Base-by-base conservation (phyloP, 163 green algal species). In the Smithsoniella earleae region DNA sequence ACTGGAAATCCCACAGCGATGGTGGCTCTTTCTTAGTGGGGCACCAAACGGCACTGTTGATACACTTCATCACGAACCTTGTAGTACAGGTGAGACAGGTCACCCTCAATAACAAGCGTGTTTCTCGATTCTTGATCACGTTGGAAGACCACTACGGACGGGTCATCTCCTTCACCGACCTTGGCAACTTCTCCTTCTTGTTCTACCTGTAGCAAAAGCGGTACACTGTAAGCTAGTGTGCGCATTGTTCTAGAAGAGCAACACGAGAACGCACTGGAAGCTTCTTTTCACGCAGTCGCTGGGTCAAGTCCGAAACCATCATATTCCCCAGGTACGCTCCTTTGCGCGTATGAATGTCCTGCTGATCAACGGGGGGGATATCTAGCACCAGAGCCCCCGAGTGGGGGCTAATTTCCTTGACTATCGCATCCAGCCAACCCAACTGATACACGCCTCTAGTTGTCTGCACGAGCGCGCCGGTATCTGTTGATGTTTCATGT, bases 251-350 rank as follows among this genome's bases (percentile, higher is more conserved):
- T 13, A 49, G 40, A 49, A 22, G 10, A 13, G 40, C 40, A 49
- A 49, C 10, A 10, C 10, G 40, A 49, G n/a, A 13, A 13, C 58
- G 58, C 58, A 69, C 58, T n/a, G 58, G 58, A 4, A 69, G 3
- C 30, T 16, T 1, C 27, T 36, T 30, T 16, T 69, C 27, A 18
- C 34, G 31, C 16, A 69, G 58, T 5, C 58, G 58, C 16, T n/a
- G 20, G n/a, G 58, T 69, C 6, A 69, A n/a, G 27, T 69, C 16
- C 58, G 58, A 43, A 4, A 69, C 58, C 31, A 69, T 43, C 58
- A 69, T 69, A 31, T 69, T 69, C 4, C 58, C 58, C 27, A 69
- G 58, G n/a, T 28, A 38, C 6, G 43, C 58, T 5, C 58, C 58
- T n/a, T 30, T n/a, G 3, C 6, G 8, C 16, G n/a, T 34, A 31